Base-by-base conservation (phyloP, 2,329 filamentous ascomycete species). In the Pseudogymnoascus destructans region DNA sequence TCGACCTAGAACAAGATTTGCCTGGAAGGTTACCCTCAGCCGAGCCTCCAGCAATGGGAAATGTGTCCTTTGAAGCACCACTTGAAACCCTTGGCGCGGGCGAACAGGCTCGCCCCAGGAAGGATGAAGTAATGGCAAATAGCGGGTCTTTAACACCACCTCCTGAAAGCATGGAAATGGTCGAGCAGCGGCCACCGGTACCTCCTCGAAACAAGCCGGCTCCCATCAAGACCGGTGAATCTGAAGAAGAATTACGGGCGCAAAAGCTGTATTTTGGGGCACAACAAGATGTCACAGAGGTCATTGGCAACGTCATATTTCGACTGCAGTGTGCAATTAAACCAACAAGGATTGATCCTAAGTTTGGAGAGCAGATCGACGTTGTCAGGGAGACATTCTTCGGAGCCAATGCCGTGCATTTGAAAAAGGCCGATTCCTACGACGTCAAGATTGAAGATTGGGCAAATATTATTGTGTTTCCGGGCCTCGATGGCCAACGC, bases 261-360 rank as follows among this genome's bases (percentile, higher is more conserved):
- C 65, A 70, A 36, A 57, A 69, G 36, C 68, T 68, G 65, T 66
- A 62, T 57, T 70, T 70, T 64, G 69, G 69, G 19, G 64, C 68
- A 32, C 93, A 98, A 68, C 91, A 98, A 72, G 93, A 98, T 71
- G 92, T 96, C 3, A 90, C 90, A 10, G 93, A 98, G 71, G 92
- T 96, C 49, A 91, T 96, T 74, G 89, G 89, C 60, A 93, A 92
- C 66, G 87, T 95, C 23, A 81, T 96, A 60, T 90, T 92, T 67
- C 86, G 93, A 56, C 76, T 96, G n/a, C 87, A 93, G 66, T 90
- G 88, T 57, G 91, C 92, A 2, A 91, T 97, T 67, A 84, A 79
- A 59, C 80, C 89, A 5, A 79, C 78, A n/a, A 79, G 78, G 3
- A 74, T 80, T 32, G 81, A 88, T 60, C 70, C 74, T 59, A 73